Base-by-base conservation (phyloP, 768 basidiomycete genomes). In the Rhodotorula diobovata region DNA sequence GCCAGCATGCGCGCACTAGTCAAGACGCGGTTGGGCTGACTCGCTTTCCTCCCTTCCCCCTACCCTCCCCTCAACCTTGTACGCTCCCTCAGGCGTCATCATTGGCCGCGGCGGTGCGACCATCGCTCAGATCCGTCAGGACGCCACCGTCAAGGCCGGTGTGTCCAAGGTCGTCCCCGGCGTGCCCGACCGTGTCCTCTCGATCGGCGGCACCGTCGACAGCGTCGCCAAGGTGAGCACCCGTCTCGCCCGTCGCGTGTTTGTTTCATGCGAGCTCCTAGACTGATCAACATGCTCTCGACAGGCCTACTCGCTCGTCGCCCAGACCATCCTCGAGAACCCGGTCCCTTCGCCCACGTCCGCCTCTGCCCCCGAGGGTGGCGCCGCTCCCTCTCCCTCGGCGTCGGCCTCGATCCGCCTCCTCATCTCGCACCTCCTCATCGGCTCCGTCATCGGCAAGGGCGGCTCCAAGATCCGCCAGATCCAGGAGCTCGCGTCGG, bases 161-260 rank as follows among this genome's bases (percentile, higher is more conserved):
- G 96, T 99, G 81, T 93, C 90, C 86, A 98, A 96, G 81, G 95
- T 97, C 84, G 93, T 95, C 70, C 87, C 89, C 66, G 96, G 96
- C 78, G 93, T 99, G 70, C 93, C 96, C 72, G 96, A 99, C 83
- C 90, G 96, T 77, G 93, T 98, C 80, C 87, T 99, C 80, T 92
- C 90, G 77, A 89, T 98, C 81, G 88, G 87, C 70, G 96, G 96
- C 67, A 86, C 89, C 56, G 89, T 96, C 77, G 93, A 98, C 78
- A 88, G 87, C 73, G 91, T 99, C 73, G 89, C 94, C 77, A 90
- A 93, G 86, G 93, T 91, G 74, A 50, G 84, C 61, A n/a, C 10
- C 35, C 8, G 50, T 15, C 21, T 23, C 46, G 18, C 30, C 23
- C 46, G 20, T 20, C 18, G 45, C 18, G 46, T 21, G 8, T 6